A percentile compares a stretch with the other conserved stretches of the same genome.
Conservation (phyloP, 2,329 filamentous ascomycete genomes). For the Coniochaeta sp. region DNA sequence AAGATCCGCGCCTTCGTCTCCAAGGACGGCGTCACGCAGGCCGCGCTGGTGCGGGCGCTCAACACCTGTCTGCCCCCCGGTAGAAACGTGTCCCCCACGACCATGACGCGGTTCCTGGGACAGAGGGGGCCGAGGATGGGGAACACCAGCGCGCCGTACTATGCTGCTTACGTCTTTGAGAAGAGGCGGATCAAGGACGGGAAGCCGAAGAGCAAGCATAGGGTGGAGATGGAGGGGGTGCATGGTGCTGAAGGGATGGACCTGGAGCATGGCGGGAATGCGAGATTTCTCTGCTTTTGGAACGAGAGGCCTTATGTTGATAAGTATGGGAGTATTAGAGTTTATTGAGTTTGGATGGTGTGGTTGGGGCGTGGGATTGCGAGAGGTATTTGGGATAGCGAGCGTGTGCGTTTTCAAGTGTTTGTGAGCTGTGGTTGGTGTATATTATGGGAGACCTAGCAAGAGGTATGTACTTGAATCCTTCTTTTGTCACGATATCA, state of each 20-base stretch:
- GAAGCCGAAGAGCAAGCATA: slow-evolving; percentile 39
- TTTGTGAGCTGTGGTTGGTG: too few species aligned
- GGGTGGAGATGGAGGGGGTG: slow-evolving; percentile 36
- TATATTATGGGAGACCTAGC: too few species aligned
- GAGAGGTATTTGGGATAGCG: too few species aligned
- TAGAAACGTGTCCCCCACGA: slow-evolving; percentile 25
- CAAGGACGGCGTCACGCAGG: slow-evolving; percentile 4
- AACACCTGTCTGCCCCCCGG: background rate
- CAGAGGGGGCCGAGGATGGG: slow-evolving; percentile 36
- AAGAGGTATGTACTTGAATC: too few species aligned
- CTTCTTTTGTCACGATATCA: too few species aligned
- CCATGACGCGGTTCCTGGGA: slow-evolving; percentile 34
- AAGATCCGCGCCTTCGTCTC: slow-evolving; percentile 6
- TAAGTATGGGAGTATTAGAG: background rate
- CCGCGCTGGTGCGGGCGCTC: slow-evolving; percentile 3
- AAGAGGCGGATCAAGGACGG: slow-evolving; percentile 39
- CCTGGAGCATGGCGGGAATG: background rate
- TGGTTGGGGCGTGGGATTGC: too few species aligned
- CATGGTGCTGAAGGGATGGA: slow-evolving; percentile 11
- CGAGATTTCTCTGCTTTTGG: background rate
- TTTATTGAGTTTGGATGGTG: too few species aligned
- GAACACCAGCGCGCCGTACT: slow-evolving; percentile 35
- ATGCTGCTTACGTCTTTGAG: slow-evolving; percentile 46
- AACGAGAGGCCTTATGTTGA: background rate
- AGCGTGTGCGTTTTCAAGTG: too few species aligned